Evolutionary conservation across 257 asterid species (phyloP).

Genomic region (Osmanthus fragrans): DNA sequence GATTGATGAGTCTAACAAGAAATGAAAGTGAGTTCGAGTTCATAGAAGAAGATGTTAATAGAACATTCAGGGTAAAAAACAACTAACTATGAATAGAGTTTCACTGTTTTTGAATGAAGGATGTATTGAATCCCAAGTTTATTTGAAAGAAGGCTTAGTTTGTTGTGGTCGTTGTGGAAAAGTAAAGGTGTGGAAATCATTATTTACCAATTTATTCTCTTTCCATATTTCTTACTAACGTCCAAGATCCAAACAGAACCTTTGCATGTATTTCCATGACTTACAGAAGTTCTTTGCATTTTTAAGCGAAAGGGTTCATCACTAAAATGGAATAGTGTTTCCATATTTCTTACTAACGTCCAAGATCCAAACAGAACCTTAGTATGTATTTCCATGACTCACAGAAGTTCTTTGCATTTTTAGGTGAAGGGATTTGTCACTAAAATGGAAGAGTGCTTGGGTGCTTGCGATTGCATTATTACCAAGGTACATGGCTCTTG

Average conservation of each 20-base stretch:
- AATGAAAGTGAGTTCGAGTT: background rate
- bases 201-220: background rate
- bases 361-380: background rate
- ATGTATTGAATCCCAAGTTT: background rate
- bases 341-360: background rate
- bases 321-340: constrained; percentile 86
- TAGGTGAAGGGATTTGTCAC: constrained; percentile 96
- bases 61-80: background rate
- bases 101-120: background rate
- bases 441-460: constrained; percentile 97
- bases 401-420: constrained; percentile 12
- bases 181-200: background rate
- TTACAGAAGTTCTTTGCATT: constrained; percentile 15
- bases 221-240: background rate
- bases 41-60: background rate
- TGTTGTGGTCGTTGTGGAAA: background rate
- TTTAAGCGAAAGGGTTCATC: constrained; percentile 89
- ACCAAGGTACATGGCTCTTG: constrained; percentile 59
- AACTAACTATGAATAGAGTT: too few relatives aligned
- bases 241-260: background rate
- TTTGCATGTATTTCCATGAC: background rate
- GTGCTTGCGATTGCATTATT: constrained; percentile 95
- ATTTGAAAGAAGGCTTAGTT: background rate
- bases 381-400: background rate
- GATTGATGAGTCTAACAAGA: background rate